Percentiles rank a stretch among this genome's conserved stretches.
Conservation (phyloP, 2,329 filamentous ascomycete species). For the Amylocarpus encephaloides region DNA sequence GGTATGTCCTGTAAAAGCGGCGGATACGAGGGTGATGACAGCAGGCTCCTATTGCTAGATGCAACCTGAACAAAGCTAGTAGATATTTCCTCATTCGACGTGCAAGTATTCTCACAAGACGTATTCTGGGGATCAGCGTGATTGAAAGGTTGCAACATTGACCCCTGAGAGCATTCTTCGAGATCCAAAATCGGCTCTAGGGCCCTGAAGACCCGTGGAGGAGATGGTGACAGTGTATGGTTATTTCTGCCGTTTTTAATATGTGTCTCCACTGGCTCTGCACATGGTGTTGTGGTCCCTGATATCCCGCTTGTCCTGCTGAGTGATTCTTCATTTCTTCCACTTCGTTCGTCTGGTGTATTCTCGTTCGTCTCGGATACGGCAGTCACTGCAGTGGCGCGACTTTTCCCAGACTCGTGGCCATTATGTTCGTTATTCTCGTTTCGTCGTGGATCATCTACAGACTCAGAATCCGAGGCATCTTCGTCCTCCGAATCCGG, state of each 20-base stretch:
- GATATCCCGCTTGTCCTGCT: too few relatives aligned
- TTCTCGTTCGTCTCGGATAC: not conserved
- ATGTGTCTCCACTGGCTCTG: not conserved
- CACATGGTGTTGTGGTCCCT: too few relatives aligned
- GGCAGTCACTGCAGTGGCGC: not conserved
- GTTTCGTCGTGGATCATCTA: not conserved
- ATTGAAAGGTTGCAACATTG: not conserved
- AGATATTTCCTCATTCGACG: slow-evolving; percentile 33
- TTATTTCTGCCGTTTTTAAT: not conserved
- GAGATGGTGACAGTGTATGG: slow-evolving; percentile 4
- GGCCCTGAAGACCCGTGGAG: slow-evolving; percentile 12
- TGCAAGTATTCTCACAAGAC: not conserved
- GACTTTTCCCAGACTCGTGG: not conserved
- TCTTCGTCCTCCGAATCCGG: slow-evolving; percentile 34
- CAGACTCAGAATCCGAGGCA: slow-evolving; percentile 13
- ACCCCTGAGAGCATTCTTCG: not conserved
- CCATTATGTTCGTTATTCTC: slow-evolving; percentile 4
- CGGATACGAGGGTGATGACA: slow-evolving; percentile 19
- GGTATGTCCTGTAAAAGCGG: slow-evolving; percentile 2
- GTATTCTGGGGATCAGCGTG: not conserved
- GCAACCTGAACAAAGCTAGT: slow-evolving; percentile 35
- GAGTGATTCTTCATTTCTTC: not conserved
- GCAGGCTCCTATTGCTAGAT: slow-evolving; percentile 29
- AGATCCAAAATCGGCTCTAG: slow-evolving; percentile 8
- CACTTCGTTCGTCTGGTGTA: not conserved